Conservation (phyloP, 805 yeast species). For the Wickerhamiella sergipiensis region DNA sequence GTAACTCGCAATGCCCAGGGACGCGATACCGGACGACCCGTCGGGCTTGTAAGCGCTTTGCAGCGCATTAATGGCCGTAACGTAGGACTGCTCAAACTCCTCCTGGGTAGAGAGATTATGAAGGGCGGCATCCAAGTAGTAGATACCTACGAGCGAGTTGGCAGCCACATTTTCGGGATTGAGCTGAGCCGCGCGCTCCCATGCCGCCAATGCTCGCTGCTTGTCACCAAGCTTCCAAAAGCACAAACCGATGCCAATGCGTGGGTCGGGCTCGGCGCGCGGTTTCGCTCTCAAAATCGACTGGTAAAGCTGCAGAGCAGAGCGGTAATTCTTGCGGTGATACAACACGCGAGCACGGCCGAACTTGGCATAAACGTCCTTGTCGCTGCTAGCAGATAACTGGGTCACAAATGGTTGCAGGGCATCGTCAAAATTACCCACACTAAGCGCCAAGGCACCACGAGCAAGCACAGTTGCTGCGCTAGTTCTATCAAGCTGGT, state of each 20-base stretch:
- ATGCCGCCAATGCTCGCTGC: slow-evolving; percentile 61
- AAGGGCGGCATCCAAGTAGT: slow-evolving; percentile 53
- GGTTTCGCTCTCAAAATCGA: slow-evolving; percentile 68
- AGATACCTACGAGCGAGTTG: slow-evolving; percentile 49
- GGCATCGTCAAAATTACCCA: slow-evolving; percentile 57
- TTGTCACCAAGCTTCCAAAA: slow-evolving; percentile 79
- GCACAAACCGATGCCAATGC: slow-evolving; percentile 90
- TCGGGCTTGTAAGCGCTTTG: slow-evolving; percentile 29
- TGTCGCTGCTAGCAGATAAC: slow-evolving; percentile 33
- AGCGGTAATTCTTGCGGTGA: slow-evolving; percentile 54
- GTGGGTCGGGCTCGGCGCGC: slow-evolving; percentile 46
- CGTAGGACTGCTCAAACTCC: slow-evolving; percentile 48
- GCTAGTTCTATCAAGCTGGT: slow-evolving; percentile 32
- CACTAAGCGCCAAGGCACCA: slow-evolving; percentile 47
- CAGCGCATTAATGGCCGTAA: slow-evolving; percentile 38
- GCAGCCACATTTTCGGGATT: slow-evolving; percentile 48
- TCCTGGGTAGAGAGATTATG: slow-evolving; percentile 33
- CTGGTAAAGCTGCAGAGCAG: slow-evolving; percentile 73
- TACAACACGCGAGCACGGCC: slow-evolving; percentile 76
- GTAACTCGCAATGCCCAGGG: slow-evolving; percentile 54
- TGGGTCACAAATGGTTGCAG: slow-evolving; percentile 53
- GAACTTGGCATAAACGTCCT: slow-evolving; percentile 61
- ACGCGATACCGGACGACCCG: slow-evolving; percentile 42
- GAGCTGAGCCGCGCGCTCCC: slow-evolving; percentile 67
- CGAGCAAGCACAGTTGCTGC: slow-evolving; percentile 46